A percentile compares a stretch with the other conserved stretches of the same genome.
Evolutionary conservation across 2,329 filamentous ascomycete genomes (phyloP).

Genomic region (Torrubiella hemipterigena): DNA sequence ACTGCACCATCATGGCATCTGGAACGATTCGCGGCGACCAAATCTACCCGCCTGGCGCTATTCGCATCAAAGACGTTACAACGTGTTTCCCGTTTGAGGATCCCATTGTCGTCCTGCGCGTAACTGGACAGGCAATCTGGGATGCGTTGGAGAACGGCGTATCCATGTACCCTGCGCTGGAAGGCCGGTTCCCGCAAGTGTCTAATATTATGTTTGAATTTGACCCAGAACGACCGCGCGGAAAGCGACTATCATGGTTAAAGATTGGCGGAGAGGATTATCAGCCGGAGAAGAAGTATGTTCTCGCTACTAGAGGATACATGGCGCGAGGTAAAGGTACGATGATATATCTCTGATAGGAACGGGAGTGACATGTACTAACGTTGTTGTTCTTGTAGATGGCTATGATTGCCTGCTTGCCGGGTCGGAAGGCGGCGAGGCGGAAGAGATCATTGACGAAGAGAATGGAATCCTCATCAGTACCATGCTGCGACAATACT

Average conservation of each 20-base stretch:
- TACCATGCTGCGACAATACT: slow-evolving; percentile 80
- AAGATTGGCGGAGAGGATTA: slow-evolving; percentile 50
- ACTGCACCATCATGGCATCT: slow-evolving; percentile 74
- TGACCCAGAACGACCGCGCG: slow-evolving; percentile 48
- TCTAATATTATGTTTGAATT: slow-evolving; percentile 70
- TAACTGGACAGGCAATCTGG: slow-evolving; percentile 59
- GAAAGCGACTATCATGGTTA: slow-evolving; percentile 51
- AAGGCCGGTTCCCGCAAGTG: slow-evolving; percentile 76
- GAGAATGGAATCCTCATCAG: slow-evolving; percentile 82
- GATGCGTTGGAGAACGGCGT: slow-evolving; percentile 81
- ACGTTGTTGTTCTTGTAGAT: too few relatives aligned
- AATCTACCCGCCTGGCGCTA: slow-evolving; percentile 69
- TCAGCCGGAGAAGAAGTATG: slow-evolving; percentile 53
- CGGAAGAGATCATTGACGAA: slow-evolving; percentile 69
- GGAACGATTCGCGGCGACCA: slow-evolving; percentile 83
- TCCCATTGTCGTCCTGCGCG: slow-evolving; percentile 65
- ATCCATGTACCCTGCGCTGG: slow-evolving; percentile 67
- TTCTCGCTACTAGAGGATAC: slow-evolving; percentile 71
- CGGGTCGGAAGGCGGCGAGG: slow-evolving; percentile 60
- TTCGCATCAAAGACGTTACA: slow-evolving; percentile 71
- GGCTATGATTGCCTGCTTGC: slow-evolving; percentile 70
- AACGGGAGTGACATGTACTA: too few relatives aligned
- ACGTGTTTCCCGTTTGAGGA: slow-evolving; percentile 91
- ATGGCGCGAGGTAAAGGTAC: slow-evolving; percentile 69
- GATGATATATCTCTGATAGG: slow-evolving; percentile 5